Evolutionary conservation across 2,329 filamentous ascomycete genomes (phyloP).

Genomic region (Rhinocladiella similis): DNA sequence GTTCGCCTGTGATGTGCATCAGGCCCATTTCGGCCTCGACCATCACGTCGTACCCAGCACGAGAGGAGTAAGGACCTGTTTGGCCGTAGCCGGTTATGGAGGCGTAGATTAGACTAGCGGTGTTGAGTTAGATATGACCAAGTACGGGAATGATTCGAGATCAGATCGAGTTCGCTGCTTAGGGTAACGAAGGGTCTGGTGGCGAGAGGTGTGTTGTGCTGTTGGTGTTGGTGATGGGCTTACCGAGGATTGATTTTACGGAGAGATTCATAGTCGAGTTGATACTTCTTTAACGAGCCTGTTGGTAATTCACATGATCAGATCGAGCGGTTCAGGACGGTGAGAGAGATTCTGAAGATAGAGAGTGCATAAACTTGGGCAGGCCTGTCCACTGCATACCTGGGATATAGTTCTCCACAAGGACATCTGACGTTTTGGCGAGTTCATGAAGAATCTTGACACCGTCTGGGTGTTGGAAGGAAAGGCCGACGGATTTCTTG

Average conservation of each 20-base stretch:
- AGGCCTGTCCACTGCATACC: slow-evolving; percentile 52
- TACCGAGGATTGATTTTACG: slow-evolving; percentile 71
- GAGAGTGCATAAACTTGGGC: no score
- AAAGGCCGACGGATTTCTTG: slow-evolving; percentile 90
- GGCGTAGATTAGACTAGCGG: slow-evolving; percentile 73
- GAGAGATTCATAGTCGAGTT: slow-evolving; percentile 82
- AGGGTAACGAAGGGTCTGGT: background rate
- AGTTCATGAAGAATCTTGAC: slow-evolving; percentile 85
- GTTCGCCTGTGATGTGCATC: slow-evolving; percentile 94
- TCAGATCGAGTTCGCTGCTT: background rate
- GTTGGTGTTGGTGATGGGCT: background rate
- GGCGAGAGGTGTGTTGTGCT: background rate
- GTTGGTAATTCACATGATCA: background rate
- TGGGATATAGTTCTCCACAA: slow-evolving; percentile 96
- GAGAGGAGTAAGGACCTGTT: slow-evolving; percentile 81
- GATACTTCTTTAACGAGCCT: slow-evolving; percentile 73
- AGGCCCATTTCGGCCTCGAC: slow-evolving; percentile 96
- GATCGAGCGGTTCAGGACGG: background rate
- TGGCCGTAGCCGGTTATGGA: slow-evolving; percentile 98
- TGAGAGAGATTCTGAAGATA: background rate
- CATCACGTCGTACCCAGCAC: slow-evolving; percentile 98
- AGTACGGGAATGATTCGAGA: background rate
- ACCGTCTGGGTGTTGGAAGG: slow-evolving; percentile 81
- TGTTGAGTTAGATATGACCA: background rate
- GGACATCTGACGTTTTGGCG: slow-evolving; percentile 79